Evolutionary conservation across 2,329 filamentous ascomycete genomes (phyloP).

Genomic region (Aspergillus carbonarius): DNA sequence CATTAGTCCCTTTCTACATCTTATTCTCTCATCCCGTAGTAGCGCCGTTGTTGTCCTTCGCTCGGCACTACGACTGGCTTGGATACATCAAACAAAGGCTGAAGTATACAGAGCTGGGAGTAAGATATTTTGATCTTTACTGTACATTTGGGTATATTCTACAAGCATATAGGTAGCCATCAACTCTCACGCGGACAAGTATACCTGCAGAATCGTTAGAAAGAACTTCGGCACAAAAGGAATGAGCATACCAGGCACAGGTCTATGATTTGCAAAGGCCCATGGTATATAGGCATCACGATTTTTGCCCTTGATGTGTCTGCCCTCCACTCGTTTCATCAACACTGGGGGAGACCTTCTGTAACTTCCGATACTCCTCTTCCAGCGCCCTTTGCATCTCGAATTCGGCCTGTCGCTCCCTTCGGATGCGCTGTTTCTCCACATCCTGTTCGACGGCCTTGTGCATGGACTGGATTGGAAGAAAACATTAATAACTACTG

Average conservation of each 20-base stretch:
- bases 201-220: neutral
- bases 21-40: neutral
- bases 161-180: conserved; percentile 9
- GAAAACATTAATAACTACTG: conserved; percentile 12
- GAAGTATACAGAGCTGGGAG: neutral
- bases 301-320: conserved; percentile 20
- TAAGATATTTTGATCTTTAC: conserved; percentile 10
- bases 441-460: conserved; percentile 90
- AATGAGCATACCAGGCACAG: neutral
- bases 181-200: neutral
- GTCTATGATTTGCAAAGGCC: neutral
- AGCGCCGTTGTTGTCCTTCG: neutral
- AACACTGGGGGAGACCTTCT: conserved; percentile 65
- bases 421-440: conserved; percentile 87
- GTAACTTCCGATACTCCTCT: conserved; percentile 84
- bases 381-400: conserved; percentile 85
- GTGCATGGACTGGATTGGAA: conserved; percentile 73
- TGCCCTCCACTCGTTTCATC: conserved; percentile 22
- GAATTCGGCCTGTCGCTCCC: conserved; percentile 89
- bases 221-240: neutral
- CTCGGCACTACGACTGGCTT: too few relatives aligned
- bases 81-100: neutral
- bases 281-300: conserved; percentile 16
- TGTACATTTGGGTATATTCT: conserved; percentile 21
- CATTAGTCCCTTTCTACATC: neutral